Base-by-base conservation (phyloP, 1,139 yeast genomes). In the Chernovozyma sophiae-reginae region DNA sequence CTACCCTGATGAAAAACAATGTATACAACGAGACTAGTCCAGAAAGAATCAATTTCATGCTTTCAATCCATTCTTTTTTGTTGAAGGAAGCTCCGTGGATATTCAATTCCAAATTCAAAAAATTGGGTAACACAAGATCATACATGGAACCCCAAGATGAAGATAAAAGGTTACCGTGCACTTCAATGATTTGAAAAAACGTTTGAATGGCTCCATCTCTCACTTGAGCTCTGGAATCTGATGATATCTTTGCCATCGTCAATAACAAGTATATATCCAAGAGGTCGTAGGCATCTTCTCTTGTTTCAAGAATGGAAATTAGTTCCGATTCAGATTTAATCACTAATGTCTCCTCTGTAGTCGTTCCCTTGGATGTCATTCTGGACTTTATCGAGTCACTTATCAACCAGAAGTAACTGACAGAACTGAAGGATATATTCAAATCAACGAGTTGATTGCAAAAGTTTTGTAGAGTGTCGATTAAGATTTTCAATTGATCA, bases 131-230 rank as follows among this genome's bases (percentile, higher is more conserved):
- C 2, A 79, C 83, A 32, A 77, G 62, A 15, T 58, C 54, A 50
- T 76, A 80, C 2, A 82, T 66, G 19, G 74, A 49, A 18, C 65
- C 56, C 87, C 89, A 82, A 2, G 74, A 62, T 1, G 78, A 71
- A 12, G 53, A 46, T 28, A 82, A 63, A 25, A 67, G 63, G 11
- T 61, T 53, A 0, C 92, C 87, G 56, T 86, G 92, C 1, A 90
- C 79, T 38, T 87, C 95, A 41, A 89, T 71, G 30, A 90, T 82
- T 47, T 90, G 79, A 58, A 86, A 86, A 47, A 89, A 79, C 0
- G 96, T 90, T 53, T 87, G 95, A 22, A 87, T 75, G 0, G 96
- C 81, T 2, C 96, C 96, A 52, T 87, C 87, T 45, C 95, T 71
- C 1, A 90, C 96, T 48, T 87, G 95, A 1, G 83, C 76, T 39